Conservation (phyloP, 1,284 basidiomycete species). For the Phenoliferia sp. region DNA sequence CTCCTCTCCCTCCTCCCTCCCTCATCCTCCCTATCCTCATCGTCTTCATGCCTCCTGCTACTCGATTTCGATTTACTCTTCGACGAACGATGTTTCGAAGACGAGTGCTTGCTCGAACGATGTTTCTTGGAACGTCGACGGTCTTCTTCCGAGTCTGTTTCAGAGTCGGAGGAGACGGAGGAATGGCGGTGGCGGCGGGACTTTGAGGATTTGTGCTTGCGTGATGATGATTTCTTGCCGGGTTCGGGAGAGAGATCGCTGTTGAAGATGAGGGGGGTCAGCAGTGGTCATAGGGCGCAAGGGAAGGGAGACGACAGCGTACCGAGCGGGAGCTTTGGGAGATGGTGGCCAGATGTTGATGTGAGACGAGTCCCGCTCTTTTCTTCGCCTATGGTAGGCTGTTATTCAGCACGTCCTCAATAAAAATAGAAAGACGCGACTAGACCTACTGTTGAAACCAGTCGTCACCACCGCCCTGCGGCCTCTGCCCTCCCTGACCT, state of each 20-base stretch:
- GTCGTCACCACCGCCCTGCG: constrained; percentile 17
- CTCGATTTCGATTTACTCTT: background rate
- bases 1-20: constrained; percentile 24
- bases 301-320: background rate
- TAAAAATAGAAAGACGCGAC: background rate
- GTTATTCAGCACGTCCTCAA: background rate
- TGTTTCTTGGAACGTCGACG: constrained; percentile 38
- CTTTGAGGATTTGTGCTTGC: constrained; percentile 19
- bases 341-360: constrained; percentile 79
- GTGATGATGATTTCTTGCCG: constrained; percentile 19
- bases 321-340: constrained; percentile 50
- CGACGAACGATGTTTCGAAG: background rate
- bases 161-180: constrained; percentile 47
- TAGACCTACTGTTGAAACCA: constrained; percentile 31
- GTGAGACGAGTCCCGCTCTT: constrained; percentile 60
- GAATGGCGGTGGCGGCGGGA: constrained; percentile 37
- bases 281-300: constrained; percentile 30
- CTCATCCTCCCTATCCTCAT: background rate
- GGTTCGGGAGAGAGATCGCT: constrained; percentile 23
- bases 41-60: background rate
- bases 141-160: constrained; percentile 59
- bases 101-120: constrained; percentile 19
- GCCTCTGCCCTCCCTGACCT: too few species aligned
- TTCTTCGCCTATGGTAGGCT: constrained; percentile 57
- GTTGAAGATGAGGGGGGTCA: constrained; percentile 6